A percentile compares a stretch with the other conserved stretches of the same genome.
These are phyloP conservation scores for Aspergillus conjunctus DNA, from an alignment of 495 filamentous ascomycete species.

Conservation along the genomic window DNA sequence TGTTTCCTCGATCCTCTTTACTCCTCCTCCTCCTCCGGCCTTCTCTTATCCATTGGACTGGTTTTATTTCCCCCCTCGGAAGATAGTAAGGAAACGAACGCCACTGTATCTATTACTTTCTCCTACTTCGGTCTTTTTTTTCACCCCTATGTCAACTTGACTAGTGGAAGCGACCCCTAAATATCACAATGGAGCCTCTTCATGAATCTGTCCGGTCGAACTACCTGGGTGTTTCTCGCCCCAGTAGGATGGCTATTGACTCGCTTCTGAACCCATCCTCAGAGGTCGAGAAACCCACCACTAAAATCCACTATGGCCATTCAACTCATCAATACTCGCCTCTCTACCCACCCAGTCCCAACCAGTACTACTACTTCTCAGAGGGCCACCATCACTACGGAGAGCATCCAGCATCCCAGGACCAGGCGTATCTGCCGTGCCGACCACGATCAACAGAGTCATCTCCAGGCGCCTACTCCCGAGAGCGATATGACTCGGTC, in stretches of 20 bases:
- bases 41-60: conserved; percentile 4
- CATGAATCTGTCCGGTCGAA: conserved; percentile 24
- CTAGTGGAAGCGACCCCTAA: conserved; percentile 2
- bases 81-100: neutral
- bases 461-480: conserved; percentile 40
- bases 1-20: neutral
- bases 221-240: conserved; percentile 30
- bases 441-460: conserved; percentile 35
- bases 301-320: conserved; percentile 22
- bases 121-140: neutral
- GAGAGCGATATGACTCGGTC: conserved; percentile 47
- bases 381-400: conserved; percentile 25
- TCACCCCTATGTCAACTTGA: neutral
- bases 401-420: conserved; percentile 20
- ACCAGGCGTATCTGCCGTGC: conserved; percentile 26
- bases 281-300: conserved; percentile 21
- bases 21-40: neutral
- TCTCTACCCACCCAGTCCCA: conserved; percentile 35
- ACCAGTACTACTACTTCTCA: conserved; percentile 35
- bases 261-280: conserved; percentile 39
- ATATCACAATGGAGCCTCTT: conserved; percentile 19
- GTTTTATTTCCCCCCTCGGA: neutral
- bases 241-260: conserved; percentile 47
- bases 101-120: neutral
- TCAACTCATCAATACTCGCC: conserved; percentile 33